Conservation (phyloP, 2,329 filamentous ascomycete genomes). For the Verticillium isaacii region DNA sequence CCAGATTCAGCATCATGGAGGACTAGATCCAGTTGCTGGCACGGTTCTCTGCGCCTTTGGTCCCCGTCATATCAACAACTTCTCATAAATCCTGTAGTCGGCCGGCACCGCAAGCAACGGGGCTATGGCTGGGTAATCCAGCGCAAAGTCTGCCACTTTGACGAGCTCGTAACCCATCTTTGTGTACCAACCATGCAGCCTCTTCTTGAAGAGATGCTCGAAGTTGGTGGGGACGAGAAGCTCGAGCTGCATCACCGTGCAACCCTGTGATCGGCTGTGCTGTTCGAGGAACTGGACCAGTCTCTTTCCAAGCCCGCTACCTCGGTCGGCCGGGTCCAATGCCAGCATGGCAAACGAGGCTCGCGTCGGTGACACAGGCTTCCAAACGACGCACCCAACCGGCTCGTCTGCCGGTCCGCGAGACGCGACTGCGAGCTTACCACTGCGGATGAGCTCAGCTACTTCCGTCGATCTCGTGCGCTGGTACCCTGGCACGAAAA, state of each 20-base stretch:
- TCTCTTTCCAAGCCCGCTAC: neutral
- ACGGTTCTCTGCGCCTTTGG: no score
- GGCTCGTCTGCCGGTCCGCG: neutral
- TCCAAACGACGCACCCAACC: neutral
- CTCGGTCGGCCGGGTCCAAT: neutral
- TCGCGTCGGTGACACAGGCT: neutral
- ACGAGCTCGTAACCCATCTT: neutral
- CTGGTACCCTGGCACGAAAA: constrained; percentile 20
- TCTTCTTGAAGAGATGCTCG: neutral
- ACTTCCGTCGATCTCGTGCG: constrained; percentile 13
- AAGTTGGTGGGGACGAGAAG: neutral
- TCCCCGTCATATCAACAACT: neutral
- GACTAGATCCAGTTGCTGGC: no score
- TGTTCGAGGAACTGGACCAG: neutral
- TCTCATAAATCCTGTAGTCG: neutral
- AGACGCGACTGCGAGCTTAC: neutral
- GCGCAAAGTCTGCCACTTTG: neutral
- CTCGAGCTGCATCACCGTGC: neutral
- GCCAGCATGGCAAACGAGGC: neutral
- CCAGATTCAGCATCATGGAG: no score
- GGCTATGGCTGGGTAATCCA: neutral
- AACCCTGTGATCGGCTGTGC: neutral
- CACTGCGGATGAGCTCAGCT: neutral
- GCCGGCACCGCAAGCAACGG: neutral
- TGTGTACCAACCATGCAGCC: neutral